A percentile compares a stretch with the other conserved stretches of the same genome.
These are phyloP conservation scores for Komagataella kurtzmanii DNA, from an alignment of 805 yeast genomes.

Conservation along the genomic window DNA sequence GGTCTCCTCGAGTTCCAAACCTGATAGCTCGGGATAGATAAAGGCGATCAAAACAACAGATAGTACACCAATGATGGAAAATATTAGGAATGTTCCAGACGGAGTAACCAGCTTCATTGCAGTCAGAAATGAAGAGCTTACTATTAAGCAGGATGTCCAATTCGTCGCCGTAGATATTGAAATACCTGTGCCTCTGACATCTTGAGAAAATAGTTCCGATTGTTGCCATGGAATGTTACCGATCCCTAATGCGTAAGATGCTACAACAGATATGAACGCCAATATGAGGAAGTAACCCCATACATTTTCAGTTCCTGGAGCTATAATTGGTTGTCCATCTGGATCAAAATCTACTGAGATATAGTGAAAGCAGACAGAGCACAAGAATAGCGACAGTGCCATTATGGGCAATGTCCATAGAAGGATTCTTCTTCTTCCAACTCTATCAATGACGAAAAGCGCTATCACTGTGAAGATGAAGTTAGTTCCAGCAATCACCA, in stretches of 20 bases:
- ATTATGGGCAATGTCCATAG: slow-evolving; percentile 73
- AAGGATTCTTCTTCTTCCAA: slow-evolving; percentile 80
- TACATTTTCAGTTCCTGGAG: slow-evolving; percentile 58
- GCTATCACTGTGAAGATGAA: slow-evolving; percentile 81
- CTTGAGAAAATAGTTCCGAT: slow-evolving; percentile 87
- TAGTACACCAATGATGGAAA: slow-evolving; percentile 67
- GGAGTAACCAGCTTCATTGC: slow-evolving; percentile 91
- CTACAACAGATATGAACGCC: slow-evolving; percentile 70
- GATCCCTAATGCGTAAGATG: slow-evolving; percentile 85
- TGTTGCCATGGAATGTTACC: slow-evolving; percentile 99
- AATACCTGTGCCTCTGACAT: slow-evolving; percentile 85
- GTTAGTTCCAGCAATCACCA: slow-evolving; percentile 89
- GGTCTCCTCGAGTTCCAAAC: slow-evolving; percentile 84
- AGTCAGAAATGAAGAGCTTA: slow-evolving; percentile 85
- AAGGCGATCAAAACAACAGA: slow-evolving; percentile 67
- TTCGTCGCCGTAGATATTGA: slow-evolving; percentile 86
- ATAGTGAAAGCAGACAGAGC: slow-evolving; percentile 88
- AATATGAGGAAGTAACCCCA: slow-evolving; percentile 76
- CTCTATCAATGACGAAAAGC: slow-evolving; percentile 69
- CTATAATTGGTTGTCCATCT: slow-evolving; percentile 26
- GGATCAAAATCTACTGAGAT: slow-evolving; percentile 47
- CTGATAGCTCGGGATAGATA: slow-evolving; percentile 87
- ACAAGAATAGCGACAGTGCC: slow-evolving; percentile 60
- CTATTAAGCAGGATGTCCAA: slow-evolving; percentile 90
- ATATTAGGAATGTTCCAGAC: slow-evolving; percentile 85